These are phyloP conservation scores for Colletotrichum sp. DNA, from an alignment of 2,329 filamentous ascomycete species.

Conservation along the genomic window DNA sequence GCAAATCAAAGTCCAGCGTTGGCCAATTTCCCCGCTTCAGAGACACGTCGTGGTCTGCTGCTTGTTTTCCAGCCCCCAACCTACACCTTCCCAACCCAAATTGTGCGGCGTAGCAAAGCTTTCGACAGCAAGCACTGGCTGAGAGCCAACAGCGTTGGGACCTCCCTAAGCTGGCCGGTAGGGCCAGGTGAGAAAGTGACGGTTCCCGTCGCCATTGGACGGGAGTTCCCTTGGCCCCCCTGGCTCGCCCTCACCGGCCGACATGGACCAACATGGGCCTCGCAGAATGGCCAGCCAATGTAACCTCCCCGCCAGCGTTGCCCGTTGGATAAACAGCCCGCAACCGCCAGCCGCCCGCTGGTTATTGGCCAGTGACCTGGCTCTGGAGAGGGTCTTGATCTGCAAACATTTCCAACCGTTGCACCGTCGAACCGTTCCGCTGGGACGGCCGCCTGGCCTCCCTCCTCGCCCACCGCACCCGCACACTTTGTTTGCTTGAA, in stretches of 20 bases:
- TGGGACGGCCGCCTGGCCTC: slow-evolving; percentile 8
- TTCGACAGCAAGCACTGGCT: not conserved
- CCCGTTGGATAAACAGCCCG: slow-evolving; percentile 7
- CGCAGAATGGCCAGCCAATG: slow-evolving; percentile 8
- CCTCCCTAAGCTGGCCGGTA: not conserved
- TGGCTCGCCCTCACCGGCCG: not conserved
- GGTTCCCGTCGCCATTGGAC: not conserved
- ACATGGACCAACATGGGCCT: slow-evolving; percentile 7
- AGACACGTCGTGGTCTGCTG: not conserved
- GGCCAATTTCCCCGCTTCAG: slow-evolving; percentile 1
- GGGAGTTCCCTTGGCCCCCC: not conserved
- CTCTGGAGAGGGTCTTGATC: slow-evolving; percentile 7
- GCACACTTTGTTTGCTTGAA: not conserved
- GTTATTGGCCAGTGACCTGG: slow-evolving; percentile 2
- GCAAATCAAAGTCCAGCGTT: slow-evolving; percentile 1
- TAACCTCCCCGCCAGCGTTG: slow-evolving; percentile 4
- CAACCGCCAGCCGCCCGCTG: not conserved
- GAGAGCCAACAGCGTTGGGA: not conserved
- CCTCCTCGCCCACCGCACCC: not conserved
- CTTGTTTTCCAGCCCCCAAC: not conserved
- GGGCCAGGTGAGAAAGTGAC: slow-evolving; percentile 1
- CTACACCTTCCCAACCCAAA: not conserved
- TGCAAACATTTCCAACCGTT: slow-evolving; percentile 19
- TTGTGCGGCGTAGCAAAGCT: slow-evolving; percentile 10
- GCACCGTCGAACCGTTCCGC: slow-evolving; percentile 20